Conservation (phyloP, 2,329 filamentous ascomycete genomes). For the Trichophyton equinum region DNA sequence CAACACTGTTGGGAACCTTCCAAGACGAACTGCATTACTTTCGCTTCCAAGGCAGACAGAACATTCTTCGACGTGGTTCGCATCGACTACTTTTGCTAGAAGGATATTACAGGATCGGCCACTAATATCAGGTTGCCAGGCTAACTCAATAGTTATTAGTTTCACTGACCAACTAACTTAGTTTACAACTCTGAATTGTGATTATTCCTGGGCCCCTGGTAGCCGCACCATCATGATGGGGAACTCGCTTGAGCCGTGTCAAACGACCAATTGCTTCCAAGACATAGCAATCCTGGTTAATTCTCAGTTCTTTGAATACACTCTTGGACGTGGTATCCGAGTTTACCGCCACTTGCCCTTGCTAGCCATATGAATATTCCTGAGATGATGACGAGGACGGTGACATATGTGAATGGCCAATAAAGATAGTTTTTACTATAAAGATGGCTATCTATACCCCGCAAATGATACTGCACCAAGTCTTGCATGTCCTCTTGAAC, state of each 20-base stretch:
- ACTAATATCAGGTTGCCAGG: background rate
- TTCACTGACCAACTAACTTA: background rate
- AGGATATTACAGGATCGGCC: background rate
- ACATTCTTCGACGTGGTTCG: no score
- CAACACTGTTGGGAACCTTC: no score
- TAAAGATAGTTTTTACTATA: background rate
- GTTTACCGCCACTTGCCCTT: conserved; percentile 4
- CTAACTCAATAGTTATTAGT: background rate
- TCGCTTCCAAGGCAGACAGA: no score
- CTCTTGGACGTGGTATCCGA: background rate
- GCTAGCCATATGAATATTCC: background rate
- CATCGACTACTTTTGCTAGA: background rate
- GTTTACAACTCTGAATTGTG: background rate
- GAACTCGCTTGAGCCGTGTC: conserved; percentile 1
- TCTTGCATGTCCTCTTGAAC: background rate
- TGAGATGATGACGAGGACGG: background rate
- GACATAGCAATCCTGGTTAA: background rate
- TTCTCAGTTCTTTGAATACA: background rate
- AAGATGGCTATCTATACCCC: background rate
- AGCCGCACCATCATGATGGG: background rate
- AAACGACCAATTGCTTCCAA: conserved; percentile 1
- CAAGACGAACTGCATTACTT: no score
- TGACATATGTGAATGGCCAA: background rate
- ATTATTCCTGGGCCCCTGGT: background rate
- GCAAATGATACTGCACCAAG: background rate